Evolutionary conservation across 352 stramenopile genomes (phyloP).

Genomic region (Plasmopara halstedii): DNA sequence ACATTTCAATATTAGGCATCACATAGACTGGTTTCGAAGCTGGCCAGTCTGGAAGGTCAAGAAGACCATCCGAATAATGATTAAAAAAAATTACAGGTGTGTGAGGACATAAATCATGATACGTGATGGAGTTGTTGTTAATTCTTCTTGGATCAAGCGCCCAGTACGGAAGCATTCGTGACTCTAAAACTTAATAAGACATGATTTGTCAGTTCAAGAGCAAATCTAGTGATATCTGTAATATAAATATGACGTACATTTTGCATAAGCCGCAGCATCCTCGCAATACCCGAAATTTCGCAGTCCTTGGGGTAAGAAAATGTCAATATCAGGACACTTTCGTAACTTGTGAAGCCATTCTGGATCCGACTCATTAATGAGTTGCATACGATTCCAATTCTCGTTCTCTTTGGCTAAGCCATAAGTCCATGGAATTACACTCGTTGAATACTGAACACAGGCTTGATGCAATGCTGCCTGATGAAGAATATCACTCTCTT

Average conservation of each 20-base stretch:
- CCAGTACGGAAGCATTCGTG: slow-evolving; percentile 28
- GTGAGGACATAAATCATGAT: slow-evolving; percentile 43
- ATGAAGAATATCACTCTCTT: slow-evolving; percentile 33
- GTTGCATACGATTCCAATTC: slow-evolving; percentile 2
- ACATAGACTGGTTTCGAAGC: slow-evolving; percentile 32
- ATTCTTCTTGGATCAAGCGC: slow-evolving; percentile 1
- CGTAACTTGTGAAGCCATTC: slow-evolving; percentile 38
- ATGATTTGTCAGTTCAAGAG: not conserved
- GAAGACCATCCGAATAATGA: slow-evolving; percentile 39
- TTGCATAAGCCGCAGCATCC: slow-evolving; percentile 51
- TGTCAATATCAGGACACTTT: slow-evolving; percentile 46
- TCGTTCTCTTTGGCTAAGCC: slow-evolving; percentile 6
- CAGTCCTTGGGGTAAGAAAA: slow-evolving; percentile 47
- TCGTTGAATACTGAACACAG: slow-evolving; percentile 29
- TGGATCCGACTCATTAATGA: slow-evolving; percentile 30
- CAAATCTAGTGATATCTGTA: not conserved
- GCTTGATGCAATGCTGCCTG: slow-evolving; percentile 29
- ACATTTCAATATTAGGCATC: slow-evolving; percentile 7
- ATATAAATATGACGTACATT: slow-evolving; percentile 44
- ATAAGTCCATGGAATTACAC: slow-evolving; percentile 29
- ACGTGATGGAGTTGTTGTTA: slow-evolving; percentile 26
- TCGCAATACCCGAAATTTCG: slow-evolving; percentile 65
- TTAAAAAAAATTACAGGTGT: slow-evolving; percentile 48
- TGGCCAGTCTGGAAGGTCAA: slow-evolving; percentile 16
- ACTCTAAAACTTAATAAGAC: slow-evolving; percentile 23